These are phyloP conservation scores for Trichoderma virens DNA, from an alignment of 495 filamentous ascomycete species.

Conservation along the genomic window DNA sequence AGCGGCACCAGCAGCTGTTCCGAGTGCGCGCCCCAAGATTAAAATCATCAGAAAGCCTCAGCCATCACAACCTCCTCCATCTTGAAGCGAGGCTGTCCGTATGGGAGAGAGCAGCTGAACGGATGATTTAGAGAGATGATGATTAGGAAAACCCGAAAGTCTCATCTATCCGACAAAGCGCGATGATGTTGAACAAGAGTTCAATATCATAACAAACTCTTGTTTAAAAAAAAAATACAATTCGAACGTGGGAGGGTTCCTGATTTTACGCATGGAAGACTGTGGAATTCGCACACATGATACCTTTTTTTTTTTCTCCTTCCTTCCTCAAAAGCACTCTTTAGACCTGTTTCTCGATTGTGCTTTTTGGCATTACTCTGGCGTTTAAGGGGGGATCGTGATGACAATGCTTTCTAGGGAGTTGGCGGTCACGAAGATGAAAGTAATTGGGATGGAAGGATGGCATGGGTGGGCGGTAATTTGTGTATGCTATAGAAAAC, in stretches of 20 bases:
- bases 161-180: not conserved
- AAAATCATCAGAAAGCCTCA: conserved; percentile 10
- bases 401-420: not conserved
- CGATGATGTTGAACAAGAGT: not conserved
- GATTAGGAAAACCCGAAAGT: no score
- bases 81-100: not conserved
- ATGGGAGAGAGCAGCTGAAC: not conserved
- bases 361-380: not conserved
- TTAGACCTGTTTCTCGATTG: not conserved
- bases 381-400: not conserved
- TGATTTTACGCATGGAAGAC: not conserved
- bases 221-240: not conserved
- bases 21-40: conserved; percentile 9
- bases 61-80: not conserved
- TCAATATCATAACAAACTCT: not conserved
- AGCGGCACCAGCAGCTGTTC: not conserved
- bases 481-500: not conserved
- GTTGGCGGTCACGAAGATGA: not conserved
- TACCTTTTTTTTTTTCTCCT: conserved; percentile 3
- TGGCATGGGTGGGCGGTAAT: not conserved
- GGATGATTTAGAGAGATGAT: not conserved
- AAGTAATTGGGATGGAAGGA: not conserved
- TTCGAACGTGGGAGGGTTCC: not conserved
- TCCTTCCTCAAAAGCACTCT: not conserved
- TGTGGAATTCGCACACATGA: not conserved